Evolutionary conservation across 164 flowering plant species (phyloP).

Genomic region (Magnolia sinica): DNA sequence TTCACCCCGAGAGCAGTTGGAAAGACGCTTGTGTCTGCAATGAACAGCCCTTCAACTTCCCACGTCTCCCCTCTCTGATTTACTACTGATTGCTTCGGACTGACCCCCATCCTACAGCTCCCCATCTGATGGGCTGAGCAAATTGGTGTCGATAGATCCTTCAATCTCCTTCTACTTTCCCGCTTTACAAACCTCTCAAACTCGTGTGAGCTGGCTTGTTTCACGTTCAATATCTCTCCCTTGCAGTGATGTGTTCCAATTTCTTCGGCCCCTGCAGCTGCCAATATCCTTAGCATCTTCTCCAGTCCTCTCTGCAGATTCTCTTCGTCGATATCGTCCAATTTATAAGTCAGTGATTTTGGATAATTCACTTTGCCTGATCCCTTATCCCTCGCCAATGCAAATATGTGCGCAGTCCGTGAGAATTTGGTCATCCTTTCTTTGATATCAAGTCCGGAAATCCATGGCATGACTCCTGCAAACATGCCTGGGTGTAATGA

Average conservation of each 20-base stretch:
- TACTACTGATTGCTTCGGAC: conserved; percentile 50
- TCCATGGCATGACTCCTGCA: conserved; percentile 65
- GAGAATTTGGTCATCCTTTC: conserved; percentile 54
- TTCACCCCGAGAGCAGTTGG: conserved; percentile 84
- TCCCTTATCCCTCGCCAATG: conserved; percentile 71
- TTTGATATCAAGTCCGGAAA: conserved; percentile 52
- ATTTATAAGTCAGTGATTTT: conserved; percentile 34
- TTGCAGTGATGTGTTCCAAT: conserved; percentile 65
- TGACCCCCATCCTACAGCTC: conserved; percentile 73
- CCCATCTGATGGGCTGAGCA: conserved; percentile 87
- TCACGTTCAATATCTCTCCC: conserved; percentile 55
- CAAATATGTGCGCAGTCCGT: conserved; percentile 69
- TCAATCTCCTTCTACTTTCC: conserved; percentile 44
- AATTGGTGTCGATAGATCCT: conserved; percentile 33
- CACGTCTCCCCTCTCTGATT: conserved; percentile 74
- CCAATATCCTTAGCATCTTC: conserved; percentile 58
- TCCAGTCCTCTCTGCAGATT: conserved; percentile 55
- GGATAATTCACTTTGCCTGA: conserved; percentile 42
- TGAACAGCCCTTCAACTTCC: conserved; percentile 68
- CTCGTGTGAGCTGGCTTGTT: conserved; percentile 40
- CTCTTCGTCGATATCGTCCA: conserved; percentile 46
- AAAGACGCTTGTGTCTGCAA: conserved; percentile 74
- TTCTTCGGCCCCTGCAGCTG: conserved; percentile 87
- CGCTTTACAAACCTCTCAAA: conserved; percentile 62
- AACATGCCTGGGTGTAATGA: conserved; percentile 80